Conservation (phyloP, 2,329 filamentous ascomycete genomes). For the Penicillium sp. region DNA sequence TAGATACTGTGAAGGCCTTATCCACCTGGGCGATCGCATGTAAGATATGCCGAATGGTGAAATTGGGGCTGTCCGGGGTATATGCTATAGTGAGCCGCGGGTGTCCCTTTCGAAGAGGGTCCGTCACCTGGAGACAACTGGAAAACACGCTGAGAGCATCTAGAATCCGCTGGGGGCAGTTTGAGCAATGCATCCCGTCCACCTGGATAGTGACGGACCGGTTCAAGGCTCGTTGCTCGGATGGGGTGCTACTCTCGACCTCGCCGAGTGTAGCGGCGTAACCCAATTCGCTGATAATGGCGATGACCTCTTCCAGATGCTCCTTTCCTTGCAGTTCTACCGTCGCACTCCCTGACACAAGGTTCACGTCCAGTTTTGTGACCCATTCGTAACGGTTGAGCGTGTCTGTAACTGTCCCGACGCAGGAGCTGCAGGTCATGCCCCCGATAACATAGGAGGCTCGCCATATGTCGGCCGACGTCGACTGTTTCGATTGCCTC, state of each 20-base stretch:
- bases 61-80: slow-evolving; percentile 1
- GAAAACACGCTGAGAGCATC: background rate
- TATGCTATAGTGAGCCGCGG: slow-evolving; percentile 5
- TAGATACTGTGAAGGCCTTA: no score
- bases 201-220: slow-evolving; percentile 3
- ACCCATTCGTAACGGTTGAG: no score
- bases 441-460: background rate
- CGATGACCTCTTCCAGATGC: no score
- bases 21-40: background rate
- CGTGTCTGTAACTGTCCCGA: no score
- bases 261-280: no score
- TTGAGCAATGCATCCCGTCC: background rate
- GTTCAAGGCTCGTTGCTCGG: background rate
- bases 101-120: background rate
- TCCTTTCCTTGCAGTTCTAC: no score
- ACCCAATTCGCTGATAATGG: no score
- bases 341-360: no score
- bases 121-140: background rate
- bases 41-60: slow-evolving; percentile 7
- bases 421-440: no score
- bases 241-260: no score
- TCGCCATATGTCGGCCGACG: background rate
- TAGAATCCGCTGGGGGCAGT: slow-evolving; percentile 4
- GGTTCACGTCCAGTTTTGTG: no score
- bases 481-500: background rate